Conservation (phyloP, 768 basidiomycete genomes). For the Plicaturopsis crispa region DNA sequence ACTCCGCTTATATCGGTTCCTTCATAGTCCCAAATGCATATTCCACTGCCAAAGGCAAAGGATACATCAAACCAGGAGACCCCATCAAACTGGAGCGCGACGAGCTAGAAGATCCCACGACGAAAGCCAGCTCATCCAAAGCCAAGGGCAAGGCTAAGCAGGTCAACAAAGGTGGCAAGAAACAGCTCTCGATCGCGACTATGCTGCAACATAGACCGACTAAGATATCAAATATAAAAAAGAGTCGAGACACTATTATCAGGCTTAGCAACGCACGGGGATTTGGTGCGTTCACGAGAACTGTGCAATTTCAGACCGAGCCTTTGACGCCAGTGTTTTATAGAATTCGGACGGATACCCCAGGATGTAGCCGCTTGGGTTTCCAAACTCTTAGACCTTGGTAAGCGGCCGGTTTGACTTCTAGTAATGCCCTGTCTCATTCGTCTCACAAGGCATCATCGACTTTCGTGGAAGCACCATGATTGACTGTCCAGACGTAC, state of each 20-base stretch:
- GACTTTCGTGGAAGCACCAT: slow-evolving; percentile 64
- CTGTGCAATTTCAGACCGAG: too few relatives aligned
- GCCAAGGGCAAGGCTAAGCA: slow-evolving; percentile 16
- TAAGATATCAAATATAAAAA: slow-evolving; percentile 43
- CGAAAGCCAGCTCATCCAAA: slow-evolving; percentile 21
- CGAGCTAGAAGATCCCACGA: slow-evolving; percentile 24
- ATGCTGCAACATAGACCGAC: slow-evolving; percentile 56
- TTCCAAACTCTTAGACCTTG: slow-evolving; percentile 63
- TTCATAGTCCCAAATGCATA: slow-evolving; percentile 67
- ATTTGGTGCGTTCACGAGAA: slow-evolving; percentile 55
- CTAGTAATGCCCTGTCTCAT: slow-evolving; percentile 3
- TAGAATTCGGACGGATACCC: slow-evolving; percentile 75
- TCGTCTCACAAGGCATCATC: slow-evolving; percentile 39
- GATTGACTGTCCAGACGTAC: slow-evolving; percentile 66
- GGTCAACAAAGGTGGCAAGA: slow-evolving; percentile 34
- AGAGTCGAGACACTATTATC: slow-evolving; percentile 56
- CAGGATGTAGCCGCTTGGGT: slow-evolving; percentile 69
- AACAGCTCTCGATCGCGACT: slow-evolving; percentile 55
- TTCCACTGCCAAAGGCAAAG: slow-evolving; percentile 70
- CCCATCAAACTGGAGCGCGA: slow-evolving; percentile 52
- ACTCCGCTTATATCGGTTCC: slow-evolving; percentile 52
- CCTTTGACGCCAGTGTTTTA: not conserved
- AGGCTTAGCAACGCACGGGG: slow-evolving; percentile 58
- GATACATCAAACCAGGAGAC: slow-evolving; percentile 64
- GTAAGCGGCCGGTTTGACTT: slow-evolving; percentile 25